Percentiles rank a stretch among this genome's conserved stretches.
These are phyloP conservation scores for Rhynchosporium secalis DNA, from an alignment of 2,329 filamentous ascomycete species.

Conservation along the genomic window DNA sequence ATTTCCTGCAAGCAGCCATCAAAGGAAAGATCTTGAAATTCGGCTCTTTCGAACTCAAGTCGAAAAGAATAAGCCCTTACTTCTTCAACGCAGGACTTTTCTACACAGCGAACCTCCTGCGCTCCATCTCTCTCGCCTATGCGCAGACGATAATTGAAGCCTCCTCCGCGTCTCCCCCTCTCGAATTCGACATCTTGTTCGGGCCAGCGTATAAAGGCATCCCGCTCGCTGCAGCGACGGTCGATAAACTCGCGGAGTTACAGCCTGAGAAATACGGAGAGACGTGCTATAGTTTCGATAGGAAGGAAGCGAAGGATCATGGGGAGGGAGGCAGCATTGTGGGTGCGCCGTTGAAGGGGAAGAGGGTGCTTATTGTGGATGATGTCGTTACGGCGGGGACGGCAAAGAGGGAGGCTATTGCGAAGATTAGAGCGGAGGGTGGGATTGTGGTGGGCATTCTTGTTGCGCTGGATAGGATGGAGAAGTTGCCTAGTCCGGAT, in stretches of 20 bases:
- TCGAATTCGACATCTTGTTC: conserved; percentile 82
- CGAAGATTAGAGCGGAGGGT: conserved; percentile 82
- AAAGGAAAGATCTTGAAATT: conserved; percentile 73
- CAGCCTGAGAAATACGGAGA: conserved; percentile 65
- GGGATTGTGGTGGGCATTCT: conserved; percentile 84
- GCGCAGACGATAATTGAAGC: conserved; percentile 61
- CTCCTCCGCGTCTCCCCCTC: conserved; percentile 42
- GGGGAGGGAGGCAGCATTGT: conserved; percentile 94
- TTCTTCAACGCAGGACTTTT: conserved; percentile 97
- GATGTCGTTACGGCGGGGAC: conserved; percentile 97
- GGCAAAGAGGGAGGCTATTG: conserved; percentile 88
- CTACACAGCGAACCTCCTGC: conserved; percentile 76
- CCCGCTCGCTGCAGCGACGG: conserved; percentile 77
- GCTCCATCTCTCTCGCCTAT: conserved; percentile 78
- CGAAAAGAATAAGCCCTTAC: conserved; percentile 86
- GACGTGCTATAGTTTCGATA: conserved; percentile 86
- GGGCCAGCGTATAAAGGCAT: conserved; percentile 94
- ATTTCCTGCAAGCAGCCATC: conserved; percentile 70
- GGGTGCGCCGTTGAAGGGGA: conserved; percentile 79
- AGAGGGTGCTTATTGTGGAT: conserved; percentile 87
- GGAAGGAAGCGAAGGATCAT: conserved; percentile 95
- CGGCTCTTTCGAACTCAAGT: conserved; percentile 87
- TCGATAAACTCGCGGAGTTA: conserved; percentile 72
- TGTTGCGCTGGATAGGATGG: conserved; percentile 83
- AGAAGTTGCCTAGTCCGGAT: conserved; percentile 69